Evolutionary conservation across 164 flowering plant species (phyloP).

Genomic region (Umbilicus rupestris): DNA sequence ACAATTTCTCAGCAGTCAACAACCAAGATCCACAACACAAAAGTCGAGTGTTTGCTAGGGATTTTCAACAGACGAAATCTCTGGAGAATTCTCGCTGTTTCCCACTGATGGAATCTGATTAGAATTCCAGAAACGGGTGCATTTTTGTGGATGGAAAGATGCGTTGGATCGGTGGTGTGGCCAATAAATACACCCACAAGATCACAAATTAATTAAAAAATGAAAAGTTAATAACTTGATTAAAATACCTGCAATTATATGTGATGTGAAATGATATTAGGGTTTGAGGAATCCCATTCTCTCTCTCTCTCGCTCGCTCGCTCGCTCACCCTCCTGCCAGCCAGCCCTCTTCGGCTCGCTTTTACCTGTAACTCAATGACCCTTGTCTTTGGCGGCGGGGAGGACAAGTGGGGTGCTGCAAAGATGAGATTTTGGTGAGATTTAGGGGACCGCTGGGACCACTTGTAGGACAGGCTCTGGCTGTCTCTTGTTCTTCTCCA

Average conservation of each 20-base stretch:
- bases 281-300: conserved; percentile 1
- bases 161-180: conserved; percentile 1
- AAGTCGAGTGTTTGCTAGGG: background rate
- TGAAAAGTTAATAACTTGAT: conserved; percentile 3
- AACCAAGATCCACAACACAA: background rate
- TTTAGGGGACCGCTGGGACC: background rate
- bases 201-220: background rate
- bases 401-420: background rate
- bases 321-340: background rate
- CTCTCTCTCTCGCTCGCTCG: too few species aligned
- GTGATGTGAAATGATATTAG: background rate
- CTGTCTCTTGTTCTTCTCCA: background rate
- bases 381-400: conserved; percentile 4
- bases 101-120: background rate
- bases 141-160: conserved; percentile 6
- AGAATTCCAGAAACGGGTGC: background rate
- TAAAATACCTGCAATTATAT: background rate
- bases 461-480: background rate
- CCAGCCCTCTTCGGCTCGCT: background rate
- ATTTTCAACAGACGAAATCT: background rate
- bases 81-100: background rate
- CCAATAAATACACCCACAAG: background rate
- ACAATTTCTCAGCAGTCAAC: background rate
- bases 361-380: background rate
- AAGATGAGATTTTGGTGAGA: conserved; percentile 2